A percentile compares a stretch with the other conserved stretches of the same genome.
These are phyloP conservation scores for Aureobasidium pullulans DNA, from an alignment of 2,329 filamentous ascomycete genomes.

Conservation along the genomic window DNA sequence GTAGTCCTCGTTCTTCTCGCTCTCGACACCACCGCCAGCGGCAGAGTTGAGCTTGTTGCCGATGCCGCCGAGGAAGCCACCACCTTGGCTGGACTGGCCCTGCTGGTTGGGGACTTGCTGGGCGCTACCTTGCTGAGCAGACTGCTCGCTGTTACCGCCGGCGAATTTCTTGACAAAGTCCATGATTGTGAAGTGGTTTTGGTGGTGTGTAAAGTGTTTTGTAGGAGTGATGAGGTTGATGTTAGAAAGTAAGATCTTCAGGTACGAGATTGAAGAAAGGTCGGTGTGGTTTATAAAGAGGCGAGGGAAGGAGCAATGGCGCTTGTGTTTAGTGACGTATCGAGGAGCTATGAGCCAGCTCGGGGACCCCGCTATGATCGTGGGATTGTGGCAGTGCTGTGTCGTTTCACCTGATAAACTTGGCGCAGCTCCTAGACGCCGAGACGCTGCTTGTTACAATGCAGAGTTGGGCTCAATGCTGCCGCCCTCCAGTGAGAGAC, in stretches of 20 bases:
- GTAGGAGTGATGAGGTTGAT: neutral
- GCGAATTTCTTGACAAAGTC: slow-evolving; percentile 42
- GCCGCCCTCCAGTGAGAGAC: too few relatives aligned
- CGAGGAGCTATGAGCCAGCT: neutral
- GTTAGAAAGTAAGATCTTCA: neutral
- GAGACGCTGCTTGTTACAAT: neutral
- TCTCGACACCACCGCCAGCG: slow-evolving; percentile 64
- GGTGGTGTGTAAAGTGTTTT: neutral
- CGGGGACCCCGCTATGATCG: slow-evolving; percentile 6
- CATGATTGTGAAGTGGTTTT: slow-evolving; percentile 27
- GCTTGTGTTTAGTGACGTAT: neutral
- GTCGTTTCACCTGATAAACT: slow-evolving; percentile 2
- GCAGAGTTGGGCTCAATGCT: too few relatives aligned
- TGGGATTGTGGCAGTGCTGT: neutral
- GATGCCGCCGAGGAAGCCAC: slow-evolving; percentile 51
- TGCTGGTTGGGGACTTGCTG: slow-evolving; percentile 25
- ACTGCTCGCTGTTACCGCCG: slow-evolving; percentile 24
- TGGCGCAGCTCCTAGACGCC: neutral
- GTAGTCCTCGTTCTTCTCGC: slow-evolving; percentile 76
- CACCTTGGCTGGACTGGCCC: slow-evolving; percentile 20
- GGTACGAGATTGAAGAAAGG: neutral
- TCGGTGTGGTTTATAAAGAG: neutral
- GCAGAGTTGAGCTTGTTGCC: slow-evolving; percentile 63
- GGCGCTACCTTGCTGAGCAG: slow-evolving; percentile 19
- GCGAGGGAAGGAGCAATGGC: neutral